Evolutionary conservation across 1,139 yeast species (phyloP), one percentile per base, ranked within the genome.

Genomic region (Hansenula sp.): DNA sequence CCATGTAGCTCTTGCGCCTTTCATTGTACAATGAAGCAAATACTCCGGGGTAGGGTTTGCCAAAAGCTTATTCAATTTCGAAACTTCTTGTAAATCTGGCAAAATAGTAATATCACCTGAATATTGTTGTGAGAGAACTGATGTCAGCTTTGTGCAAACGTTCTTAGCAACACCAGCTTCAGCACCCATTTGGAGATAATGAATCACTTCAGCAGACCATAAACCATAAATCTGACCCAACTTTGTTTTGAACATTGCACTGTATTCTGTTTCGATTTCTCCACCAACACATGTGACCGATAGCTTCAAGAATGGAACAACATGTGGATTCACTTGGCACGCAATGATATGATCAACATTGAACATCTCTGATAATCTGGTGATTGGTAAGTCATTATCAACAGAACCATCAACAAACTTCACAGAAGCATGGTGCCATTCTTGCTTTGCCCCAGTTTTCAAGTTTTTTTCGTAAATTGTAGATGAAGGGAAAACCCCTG

Each of bases 291-390:
- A 78, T 44, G 85, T 62, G 1, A 81, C 74, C 0, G 91, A 81
- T 25, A 81, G 67, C 51, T 80, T 80, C 52, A 93, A 70, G 41
- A 93, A 76, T 2, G 99, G 98, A 2, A 87, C 91, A 29, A 93
- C 95, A 61, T 93, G 99, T 0, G 98, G 96, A 57, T 94, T 89
- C 1, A 93, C 99, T 64, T 94, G 98, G 43, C 96, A 91, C 0
- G 96, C 98, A 59, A 93, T 88, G 48, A 93, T 91, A 62, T 94
- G 97, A 61, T 93, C 96, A 32, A 93, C 96, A 58, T 93, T 93
- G 61, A 93, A 94, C 91, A 93, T 87, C 63, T 93, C 99, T 40
- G 95, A 86, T 17, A 93, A 70, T 54, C 97, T 75, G 1, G 95
- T 76, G 28, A 90, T 83, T 2, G 99, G 99, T 41, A 93, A 68